These are phyloP conservation scores for Boletellus sp. DNA, from an alignment of 1,284 basidiomycete species.

Conservation along the genomic window DNA sequence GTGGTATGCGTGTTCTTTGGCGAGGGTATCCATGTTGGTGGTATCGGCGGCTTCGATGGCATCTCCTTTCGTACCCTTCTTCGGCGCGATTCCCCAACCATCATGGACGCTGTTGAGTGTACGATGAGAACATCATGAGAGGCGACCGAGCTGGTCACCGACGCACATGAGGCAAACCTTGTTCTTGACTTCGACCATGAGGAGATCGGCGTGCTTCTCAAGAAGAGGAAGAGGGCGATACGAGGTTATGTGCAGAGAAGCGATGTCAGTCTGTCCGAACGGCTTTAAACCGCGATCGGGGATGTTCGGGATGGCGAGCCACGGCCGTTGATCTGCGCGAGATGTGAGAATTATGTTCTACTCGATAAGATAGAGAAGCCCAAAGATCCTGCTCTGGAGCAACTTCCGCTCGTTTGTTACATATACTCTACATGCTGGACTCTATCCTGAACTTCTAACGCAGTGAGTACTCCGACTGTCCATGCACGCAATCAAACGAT, in stretches of 20 bases:
- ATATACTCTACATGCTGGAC: too few species aligned
- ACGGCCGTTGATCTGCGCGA: too few species aligned
- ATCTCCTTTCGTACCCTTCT: constrained; percentile 74
- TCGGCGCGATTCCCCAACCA: constrained; percentile 81
- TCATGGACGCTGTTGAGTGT: constrained; percentile 73
- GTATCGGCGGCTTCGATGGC: constrained; percentile 82
- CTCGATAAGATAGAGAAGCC: too few species aligned
- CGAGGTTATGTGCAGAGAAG: background rate
- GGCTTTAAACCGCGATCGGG: constrained; percentile 5
- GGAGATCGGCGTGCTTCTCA: background rate
- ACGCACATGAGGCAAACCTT: constrained; percentile 87
- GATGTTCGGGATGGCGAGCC: constrained; percentile 9
- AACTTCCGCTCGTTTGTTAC: too few species aligned
- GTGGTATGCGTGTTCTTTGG: constrained; percentile 70
- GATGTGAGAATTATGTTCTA: too few species aligned
- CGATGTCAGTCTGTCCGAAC: constrained; percentile 3
- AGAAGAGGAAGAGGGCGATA: background rate
- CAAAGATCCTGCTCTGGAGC: too few species aligned
- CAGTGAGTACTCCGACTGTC: too few species aligned
- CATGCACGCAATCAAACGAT: too few species aligned
- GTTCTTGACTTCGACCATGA: constrained; percentile 62
- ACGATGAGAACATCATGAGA: background rate
- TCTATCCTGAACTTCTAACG: too few species aligned
- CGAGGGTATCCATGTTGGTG: constrained; percentile 84
- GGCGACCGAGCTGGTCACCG: background rate